Percentiles rank a stretch among this genome's conserved stretches.
Evolutionary conservation across 2,329 filamentous ascomycete genomes (phyloP).

Genomic region (Colletotrichum cuscutae): DNA sequence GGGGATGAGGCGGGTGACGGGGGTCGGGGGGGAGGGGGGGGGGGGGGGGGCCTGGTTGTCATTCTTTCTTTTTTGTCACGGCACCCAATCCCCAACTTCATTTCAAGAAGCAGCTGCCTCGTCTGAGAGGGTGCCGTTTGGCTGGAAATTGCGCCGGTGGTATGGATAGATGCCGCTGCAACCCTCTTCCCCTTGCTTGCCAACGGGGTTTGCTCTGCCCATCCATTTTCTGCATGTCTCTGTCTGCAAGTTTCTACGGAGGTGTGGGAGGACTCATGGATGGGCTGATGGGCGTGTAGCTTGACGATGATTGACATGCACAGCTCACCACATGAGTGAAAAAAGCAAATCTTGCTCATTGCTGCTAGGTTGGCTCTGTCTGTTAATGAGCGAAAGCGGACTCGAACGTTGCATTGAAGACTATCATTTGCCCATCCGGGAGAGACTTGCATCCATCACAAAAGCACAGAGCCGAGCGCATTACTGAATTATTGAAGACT

Average conservation of each 20-base stretch:
- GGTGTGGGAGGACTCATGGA: not conserved
- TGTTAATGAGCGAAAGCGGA: not conserved
- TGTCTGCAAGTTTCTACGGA: not conserved
- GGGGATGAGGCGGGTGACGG: no score
- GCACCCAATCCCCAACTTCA: not conserved
- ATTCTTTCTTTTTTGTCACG: slow-evolving; percentile 15
- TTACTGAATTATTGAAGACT: not conserved
- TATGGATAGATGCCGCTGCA: not conserved
- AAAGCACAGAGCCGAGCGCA: not conserved
- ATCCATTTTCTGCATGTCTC: not conserved
- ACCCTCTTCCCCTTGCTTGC: not conserved
- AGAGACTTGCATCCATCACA: slow-evolving; percentile 11
- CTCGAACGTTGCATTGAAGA: not conserved
- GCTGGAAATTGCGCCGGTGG: slow-evolving; percentile 15
- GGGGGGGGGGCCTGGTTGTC: not conserved
- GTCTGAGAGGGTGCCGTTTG: slow-evolving; percentile 1
- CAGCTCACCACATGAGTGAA: not conserved
- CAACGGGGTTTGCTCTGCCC: not conserved
- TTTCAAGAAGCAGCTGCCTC: not conserved
- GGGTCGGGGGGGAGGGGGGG: no score
- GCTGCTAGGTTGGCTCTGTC: not conserved
- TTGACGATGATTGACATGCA: not conserved
- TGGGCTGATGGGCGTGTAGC: not conserved
- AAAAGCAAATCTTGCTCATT: not conserved
- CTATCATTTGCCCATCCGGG: slow-evolving; percentile 9